Conservation (phyloP, 228 moss, liverwort and hornwort species). For the Sphagnum fallax region DNA sequence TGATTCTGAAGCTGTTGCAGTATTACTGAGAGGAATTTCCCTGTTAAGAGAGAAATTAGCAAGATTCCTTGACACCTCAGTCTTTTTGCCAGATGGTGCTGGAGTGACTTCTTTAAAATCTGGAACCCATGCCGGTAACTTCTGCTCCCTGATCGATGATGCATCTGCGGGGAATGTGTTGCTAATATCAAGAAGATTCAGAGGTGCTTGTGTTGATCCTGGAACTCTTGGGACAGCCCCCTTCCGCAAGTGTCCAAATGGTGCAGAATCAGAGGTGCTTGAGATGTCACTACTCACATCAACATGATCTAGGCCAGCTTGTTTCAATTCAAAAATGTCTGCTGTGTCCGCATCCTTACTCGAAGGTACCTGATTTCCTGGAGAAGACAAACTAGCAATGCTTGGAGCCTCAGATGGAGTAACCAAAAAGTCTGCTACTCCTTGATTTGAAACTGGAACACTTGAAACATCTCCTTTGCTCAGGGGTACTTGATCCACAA, state of each 20-base stretch:
- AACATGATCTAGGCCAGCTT: background rate
- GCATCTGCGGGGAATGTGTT: too few relatives aligned
- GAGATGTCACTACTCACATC: background rate
- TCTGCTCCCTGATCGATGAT: too few relatives aligned
- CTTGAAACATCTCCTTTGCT: background rate
- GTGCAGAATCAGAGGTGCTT: slow-evolving; percentile 30
- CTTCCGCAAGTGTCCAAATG: slow-evolving; percentile 7
- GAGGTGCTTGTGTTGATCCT: background rate
- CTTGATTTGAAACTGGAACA: too few relatives aligned
- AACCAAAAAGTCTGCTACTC: background rate
- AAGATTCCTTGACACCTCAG: too few relatives aligned
- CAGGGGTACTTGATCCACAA: background rate
- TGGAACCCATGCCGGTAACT: too few relatives aligned
- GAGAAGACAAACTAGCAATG: background rate
- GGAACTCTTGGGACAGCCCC: background rate
- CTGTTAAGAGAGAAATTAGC: too few relatives aligned
- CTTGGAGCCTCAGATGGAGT: background rate
- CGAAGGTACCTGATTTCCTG: background rate
- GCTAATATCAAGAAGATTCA: slow-evolving; percentile 28
- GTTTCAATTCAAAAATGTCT: background rate
- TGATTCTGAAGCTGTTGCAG: background rate
- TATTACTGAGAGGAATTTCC: too few relatives aligned
- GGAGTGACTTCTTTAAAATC: too few relatives aligned
- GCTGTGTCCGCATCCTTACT: background rate
- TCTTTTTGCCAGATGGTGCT: too few relatives aligned